phyloP scores from a whole-genome alignment of 164 flowering plant genomes.

The Saururus chinensis region DNA sequence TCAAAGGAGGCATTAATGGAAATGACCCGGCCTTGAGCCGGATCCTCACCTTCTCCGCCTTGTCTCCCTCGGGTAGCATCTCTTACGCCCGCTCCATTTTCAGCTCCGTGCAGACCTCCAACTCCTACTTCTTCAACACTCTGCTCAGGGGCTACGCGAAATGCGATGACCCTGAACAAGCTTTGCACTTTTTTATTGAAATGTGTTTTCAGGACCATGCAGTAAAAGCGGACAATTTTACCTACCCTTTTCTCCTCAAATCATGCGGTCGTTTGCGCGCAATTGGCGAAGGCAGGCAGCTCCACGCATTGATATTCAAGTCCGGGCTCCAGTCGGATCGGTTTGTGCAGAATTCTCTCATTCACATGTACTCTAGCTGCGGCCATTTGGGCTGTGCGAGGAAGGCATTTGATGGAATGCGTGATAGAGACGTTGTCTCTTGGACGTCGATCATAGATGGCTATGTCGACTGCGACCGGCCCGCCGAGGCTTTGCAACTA shows the following conservation, averaged over 20 bases:
- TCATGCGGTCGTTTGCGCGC: slow-evolving; percentile 22
- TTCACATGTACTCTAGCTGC: slow-evolving; percentile 31
- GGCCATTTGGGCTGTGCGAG: slow-evolving; percentile 19
- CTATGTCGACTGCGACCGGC: slow-evolving; percentile 15
- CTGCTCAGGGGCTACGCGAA: slow-evolving; percentile 37
- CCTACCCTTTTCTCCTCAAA: slow-evolving; percentile 39
- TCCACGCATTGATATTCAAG: slow-evolving; percentile 26
- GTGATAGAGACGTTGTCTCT: slow-evolving; percentile 32
- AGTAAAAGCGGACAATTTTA: slow-evolving; percentile 32
- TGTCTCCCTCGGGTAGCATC: slow-evolving; percentile 29
- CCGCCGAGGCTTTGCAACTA: slow-evolving; percentile 26
- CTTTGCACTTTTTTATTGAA: slow-evolving; percentile 25
- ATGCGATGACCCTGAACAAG: slow-evolving; percentile 26
- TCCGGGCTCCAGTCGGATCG: slow-evolving; percentile 18
- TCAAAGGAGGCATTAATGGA: not conserved
- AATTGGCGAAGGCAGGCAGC: slow-evolving; percentile 21
- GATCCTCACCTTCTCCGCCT: slow-evolving; percentile 39
- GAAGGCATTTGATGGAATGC: slow-evolving; percentile 29
- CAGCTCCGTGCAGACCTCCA: slow-evolving; percentile 22
- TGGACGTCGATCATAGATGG: slow-evolving; percentile 44
- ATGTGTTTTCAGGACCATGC: not conserved
- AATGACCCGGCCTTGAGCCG: slow-evolving; percentile 16
- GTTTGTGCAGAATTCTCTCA: slow-evolving; percentile 29
- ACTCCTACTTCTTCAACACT: slow-evolving; percentile 42
- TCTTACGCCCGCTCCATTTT: slow-evolving; percentile 35